Evolutionary conservation across 495 filamentous ascomycete genomes (phyloP), one percentile per base, ranked within the genome.

Genomic region (Immersiella caudata): DNA sequence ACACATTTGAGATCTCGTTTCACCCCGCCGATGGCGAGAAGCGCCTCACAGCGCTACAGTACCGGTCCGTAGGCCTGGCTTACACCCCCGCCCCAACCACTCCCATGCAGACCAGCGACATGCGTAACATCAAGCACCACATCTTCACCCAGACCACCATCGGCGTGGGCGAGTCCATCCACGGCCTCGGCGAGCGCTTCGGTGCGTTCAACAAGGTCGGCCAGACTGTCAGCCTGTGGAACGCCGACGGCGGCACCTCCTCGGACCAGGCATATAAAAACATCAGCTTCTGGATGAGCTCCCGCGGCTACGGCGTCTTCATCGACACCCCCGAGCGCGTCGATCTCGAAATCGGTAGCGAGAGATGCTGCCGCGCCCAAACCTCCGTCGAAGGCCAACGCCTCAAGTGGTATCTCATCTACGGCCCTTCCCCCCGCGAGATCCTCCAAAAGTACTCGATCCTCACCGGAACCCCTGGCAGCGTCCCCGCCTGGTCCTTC

Each of bases 241-340:
- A 91, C 65, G 86, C 87, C 35, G 89, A 93, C 68, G 89, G 90
- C 2, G 89, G 89, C 9, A 91, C 90, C 20, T 88, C 84, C 0
- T 87, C 83, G 20, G 89, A 91, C 60, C 83, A 90, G 66, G 88
- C 88, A 0, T 93, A 93, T 73, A 91, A 91, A 77, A 92, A 91
- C 70, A 81, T 91, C 7, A 85, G 88, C 1, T 91, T 91, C 75
- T 91, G 88, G 74, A 77, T 92, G 36, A 89, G 86, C 65, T 89
- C 86, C 0, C 79, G 81, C 16, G 88, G 88, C 1, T 93, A 92
- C 73, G 89, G 89, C 25, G 81, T 91, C n/a, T 91, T 91, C 74
- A 84, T 91, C 26, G 86, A 89, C 69, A 81, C 84, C 16, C 78
- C 86, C 0, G 86, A 85, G 12, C 82, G 81, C 16, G 83, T 89